Evolutionary conservation across 1,284 basidiomycete genomes (phyloP), one percentile per base, ranked within the genome.

Genomic region (Ustilago xerochloae): DNA sequence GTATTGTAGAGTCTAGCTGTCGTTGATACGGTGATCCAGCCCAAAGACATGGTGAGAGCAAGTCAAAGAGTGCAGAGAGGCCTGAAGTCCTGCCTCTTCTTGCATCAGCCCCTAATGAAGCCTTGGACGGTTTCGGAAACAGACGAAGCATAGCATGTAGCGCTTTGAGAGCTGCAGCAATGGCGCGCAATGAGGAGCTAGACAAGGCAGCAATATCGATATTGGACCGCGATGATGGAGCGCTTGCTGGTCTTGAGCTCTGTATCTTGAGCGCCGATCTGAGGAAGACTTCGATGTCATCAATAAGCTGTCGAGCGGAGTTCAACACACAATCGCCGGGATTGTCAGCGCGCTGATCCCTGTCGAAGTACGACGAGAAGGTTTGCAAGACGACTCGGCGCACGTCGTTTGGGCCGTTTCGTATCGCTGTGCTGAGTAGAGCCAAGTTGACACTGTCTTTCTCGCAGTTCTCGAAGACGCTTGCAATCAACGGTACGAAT

Each of bases 131-230:
- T 2, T 45, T 32, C 3, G 66, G 52, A 6, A 48, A 13, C 8
- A 65, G 36, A 6, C 29, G 59, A 13, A 72, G 43, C n/a, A 66
- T 36, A 3, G 41, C 51, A 20, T 66, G 60, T 3, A 72, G 56
- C 1, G 69, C 51, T 43, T 67, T 72, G 41, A 72, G 57, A 1
- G 60, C 69, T 4, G 69, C 59, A n/a, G 69, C 63, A 13, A n/a
- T 58, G n/a, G 69, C 63, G 18, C 69, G 69, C 26, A 72, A 18
- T 2, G 56, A 22, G 1, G 69, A 72, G 0, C 35, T 62, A 2
- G 69, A 30, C 5, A 66, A 16, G 18, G 30, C 59, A 9, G 41
- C 10, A 12, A 63, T 16, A 20, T 69, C 56, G 16, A 41, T 6
- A 9, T 20, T 9, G 6, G 48, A n/a, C 0, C 61, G 52, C 22